These are phyloP conservation scores for Eucalyptus leucophloia DNA, from an alignment of 345 rosid genomes.

Conservation along the genomic window DNA sequence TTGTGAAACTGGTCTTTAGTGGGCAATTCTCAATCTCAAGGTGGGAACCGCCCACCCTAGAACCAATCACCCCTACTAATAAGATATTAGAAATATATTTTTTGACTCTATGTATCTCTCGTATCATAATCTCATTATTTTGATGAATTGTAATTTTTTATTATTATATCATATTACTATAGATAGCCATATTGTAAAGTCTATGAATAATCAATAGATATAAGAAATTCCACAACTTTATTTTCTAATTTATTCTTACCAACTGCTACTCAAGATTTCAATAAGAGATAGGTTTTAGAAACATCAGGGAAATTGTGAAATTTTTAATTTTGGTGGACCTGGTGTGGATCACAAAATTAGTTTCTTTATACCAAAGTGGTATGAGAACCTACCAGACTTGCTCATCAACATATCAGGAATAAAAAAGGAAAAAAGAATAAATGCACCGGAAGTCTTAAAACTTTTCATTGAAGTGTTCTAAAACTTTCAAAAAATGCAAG, in stretches of 20 bases:
- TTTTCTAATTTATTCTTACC: too few species aligned
- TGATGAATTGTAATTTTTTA: background rate
- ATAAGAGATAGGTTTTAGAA: background rate
- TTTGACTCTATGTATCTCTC: too few species aligned
- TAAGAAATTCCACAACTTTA: background rate
- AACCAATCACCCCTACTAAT: too few species aligned
- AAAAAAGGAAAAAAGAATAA: too few species aligned
- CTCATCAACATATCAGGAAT: background rate
- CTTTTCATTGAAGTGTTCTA: accelerated
- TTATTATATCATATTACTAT: too few species aligned
- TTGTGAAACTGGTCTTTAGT: too few species aligned
- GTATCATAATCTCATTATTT: too few species aligned
- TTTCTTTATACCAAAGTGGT: background rate
- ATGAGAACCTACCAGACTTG: background rate
- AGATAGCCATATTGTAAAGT: background rate
- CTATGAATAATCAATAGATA: too few species aligned
- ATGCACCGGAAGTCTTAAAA: background rate
- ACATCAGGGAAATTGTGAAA: background rate
- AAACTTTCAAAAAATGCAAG: too few species aligned
- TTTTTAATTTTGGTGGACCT: background rate
- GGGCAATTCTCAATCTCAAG: accelerated
- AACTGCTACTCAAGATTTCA: background rate
- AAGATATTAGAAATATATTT: too few species aligned
- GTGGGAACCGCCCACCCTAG: accelerated
- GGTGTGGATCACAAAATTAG: background rate